Conservation (phyloP, 2,329 filamentous ascomycete genomes). For the Claviceps sp. region DNA sequence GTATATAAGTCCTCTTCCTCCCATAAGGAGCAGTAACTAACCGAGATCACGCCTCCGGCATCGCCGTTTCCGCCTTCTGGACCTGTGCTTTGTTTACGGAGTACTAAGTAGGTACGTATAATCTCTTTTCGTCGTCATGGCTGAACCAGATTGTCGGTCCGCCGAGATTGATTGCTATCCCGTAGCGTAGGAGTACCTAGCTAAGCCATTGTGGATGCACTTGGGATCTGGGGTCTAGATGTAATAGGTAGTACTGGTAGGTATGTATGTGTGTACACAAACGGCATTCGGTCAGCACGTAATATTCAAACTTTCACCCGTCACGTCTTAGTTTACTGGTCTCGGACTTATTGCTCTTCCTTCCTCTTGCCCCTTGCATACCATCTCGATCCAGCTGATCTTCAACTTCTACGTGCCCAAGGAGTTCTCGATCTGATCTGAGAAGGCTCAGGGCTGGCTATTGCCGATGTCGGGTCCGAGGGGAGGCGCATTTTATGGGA, state of each 20-base stretch:
- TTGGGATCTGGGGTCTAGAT: neutral
- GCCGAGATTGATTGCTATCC: neutral
- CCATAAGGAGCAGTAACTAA: neutral
- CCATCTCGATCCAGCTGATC: neutral
- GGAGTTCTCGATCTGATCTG: no score
- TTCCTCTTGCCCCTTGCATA: neutral
- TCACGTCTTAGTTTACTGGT: neutral
- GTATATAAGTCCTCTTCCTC: no score
- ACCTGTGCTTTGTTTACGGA: neutral
- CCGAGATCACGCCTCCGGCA: slow-evolving; percentile 2
- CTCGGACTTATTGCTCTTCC: neutral
- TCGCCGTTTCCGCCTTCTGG: slow-evolving; percentile 2
- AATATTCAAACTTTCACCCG: neutral
- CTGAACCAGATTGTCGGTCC: neutral
- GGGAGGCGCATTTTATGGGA: no score
- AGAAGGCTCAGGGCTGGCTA: no score
- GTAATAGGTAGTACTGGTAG: no score
- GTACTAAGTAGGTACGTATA: no score
- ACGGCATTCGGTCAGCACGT: neutral
- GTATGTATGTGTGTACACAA: neutral
- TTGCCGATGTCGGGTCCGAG: no score
- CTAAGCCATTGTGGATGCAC: neutral
- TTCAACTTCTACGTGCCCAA: no score
- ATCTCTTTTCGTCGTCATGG: neutral
- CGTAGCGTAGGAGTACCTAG: neutral